phyloP scores from a whole-genome alignment of 73 alveolate genomes.

The Paramecium caudatum region DNA sequence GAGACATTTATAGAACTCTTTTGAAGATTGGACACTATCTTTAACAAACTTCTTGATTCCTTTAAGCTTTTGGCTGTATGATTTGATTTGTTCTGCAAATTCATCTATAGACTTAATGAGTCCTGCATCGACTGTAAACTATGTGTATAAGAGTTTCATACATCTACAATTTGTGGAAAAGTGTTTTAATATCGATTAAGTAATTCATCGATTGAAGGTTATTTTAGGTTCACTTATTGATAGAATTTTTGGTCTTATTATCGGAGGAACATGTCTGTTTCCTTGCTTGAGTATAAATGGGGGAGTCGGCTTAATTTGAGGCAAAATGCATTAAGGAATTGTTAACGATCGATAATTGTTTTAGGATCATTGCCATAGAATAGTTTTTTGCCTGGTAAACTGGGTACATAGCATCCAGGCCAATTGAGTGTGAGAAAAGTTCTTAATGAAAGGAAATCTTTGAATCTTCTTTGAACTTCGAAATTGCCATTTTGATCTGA shows the following conservation, averaged over 20 bases:
- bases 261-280: background rate
- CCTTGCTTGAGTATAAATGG: background rate
- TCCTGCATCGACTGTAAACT: background rate
- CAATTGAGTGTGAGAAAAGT: constrained; percentile 75
- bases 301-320: background rate
- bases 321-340: constrained; percentile 54
- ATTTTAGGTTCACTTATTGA: constrained; percentile 27
- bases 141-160: background rate
- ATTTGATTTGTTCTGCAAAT: constrained; percentile 45
- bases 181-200: background rate
- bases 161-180: background rate
- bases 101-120: constrained; percentile 4
- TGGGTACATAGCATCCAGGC: constrained; percentile 93
- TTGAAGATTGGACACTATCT: constrained; percentile 5
- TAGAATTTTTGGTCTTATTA: constrained; percentile 14
- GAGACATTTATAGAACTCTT: background rate
- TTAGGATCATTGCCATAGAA: constrained; percentile 63
- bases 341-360: background rate
- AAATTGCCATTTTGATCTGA: constrained; percentile 83
- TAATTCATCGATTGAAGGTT: background rate
- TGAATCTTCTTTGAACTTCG: constrained; percentile 86
- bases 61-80: background rate
- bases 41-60: constrained; percentile 7
- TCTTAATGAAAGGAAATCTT: constrained; percentile 84
- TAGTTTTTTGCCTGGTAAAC: constrained; percentile 82